phyloP scores from a whole-genome alignment of 2,329 filamentous ascomycete species.

The Penicillium decumbens region DNA sequence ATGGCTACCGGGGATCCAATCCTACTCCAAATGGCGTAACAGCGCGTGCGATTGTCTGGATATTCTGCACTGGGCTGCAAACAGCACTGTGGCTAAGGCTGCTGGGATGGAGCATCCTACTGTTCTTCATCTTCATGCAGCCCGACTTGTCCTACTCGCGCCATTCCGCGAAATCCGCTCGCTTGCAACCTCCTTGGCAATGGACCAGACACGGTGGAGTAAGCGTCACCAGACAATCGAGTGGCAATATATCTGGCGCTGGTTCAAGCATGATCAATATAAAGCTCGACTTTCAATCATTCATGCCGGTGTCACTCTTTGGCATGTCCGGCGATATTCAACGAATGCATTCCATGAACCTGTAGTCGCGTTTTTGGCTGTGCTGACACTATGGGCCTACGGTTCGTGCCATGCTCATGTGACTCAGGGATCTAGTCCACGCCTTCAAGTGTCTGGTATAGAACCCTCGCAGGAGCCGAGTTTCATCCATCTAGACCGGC shows the following conservation, averaged over 20 bases:
- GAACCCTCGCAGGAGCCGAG: slow-evolving; percentile 32
- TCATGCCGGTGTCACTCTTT: slow-evolving; percentile 51
- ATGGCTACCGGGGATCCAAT: slow-evolving; percentile 47
- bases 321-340: slow-evolving; percentile 51
- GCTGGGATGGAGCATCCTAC: slow-evolving; percentile 53
- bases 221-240: slow-evolving; percentile 28
- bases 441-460: slow-evolving; percentile 1
- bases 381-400: slow-evolving; percentile 49
- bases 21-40: slow-evolving; percentile 47
- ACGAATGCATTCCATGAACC: slow-evolving; percentile 49
- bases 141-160: slow-evolving; percentile 50
- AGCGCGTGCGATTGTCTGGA: slow-evolving; percentile 48
- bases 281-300: slow-evolving; percentile 56
- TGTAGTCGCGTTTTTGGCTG: slow-evolving; percentile 44
- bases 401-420: slow-evolving; percentile 30
- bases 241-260: slow-evolving; percentile 45
- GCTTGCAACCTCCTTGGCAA: slow-evolving; percentile 38
- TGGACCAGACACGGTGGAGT: slow-evolving; percentile 28
- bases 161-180: slow-evolving; percentile 47
- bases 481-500: slow-evolving; percentile 53
- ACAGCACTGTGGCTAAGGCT: slow-evolving; percentile 47
- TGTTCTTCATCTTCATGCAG: slow-evolving; percentile 53
- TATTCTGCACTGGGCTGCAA: slow-evolving; percentile 56
- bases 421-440: slow-evolving; percentile 30
- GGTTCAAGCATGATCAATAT: slow-evolving; percentile 51